These are phyloP conservation scores for Fusarium veterinarium DNA, from an alignment of 2,329 filamentous ascomycete species.

Conservation along the genomic window DNA sequence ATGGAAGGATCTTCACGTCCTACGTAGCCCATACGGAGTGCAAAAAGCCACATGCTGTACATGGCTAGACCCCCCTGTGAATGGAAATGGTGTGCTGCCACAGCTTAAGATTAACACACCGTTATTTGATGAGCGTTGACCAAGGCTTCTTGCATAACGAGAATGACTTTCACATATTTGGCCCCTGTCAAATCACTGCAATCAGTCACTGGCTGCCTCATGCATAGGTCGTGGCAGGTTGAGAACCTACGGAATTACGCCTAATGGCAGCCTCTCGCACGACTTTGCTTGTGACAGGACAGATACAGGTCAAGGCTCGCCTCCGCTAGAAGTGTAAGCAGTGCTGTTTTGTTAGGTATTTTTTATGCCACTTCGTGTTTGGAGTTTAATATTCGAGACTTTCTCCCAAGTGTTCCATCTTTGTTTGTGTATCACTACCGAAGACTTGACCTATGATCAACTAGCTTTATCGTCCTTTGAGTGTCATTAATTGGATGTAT, in stretches of 20 bases:
- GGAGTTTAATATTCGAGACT: not conserved
- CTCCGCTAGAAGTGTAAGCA: not conserved
- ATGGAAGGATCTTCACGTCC: not conserved
- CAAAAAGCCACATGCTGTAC: not conserved
- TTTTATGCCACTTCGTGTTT: not conserved
- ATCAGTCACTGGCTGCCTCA: constrained; percentile 12
- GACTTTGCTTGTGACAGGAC: not conserved
- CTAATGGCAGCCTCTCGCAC: constrained; percentile 7
- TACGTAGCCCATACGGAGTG: not conserved
- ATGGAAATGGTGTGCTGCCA: constrained; percentile 8
- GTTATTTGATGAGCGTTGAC: constrained; percentile 10
- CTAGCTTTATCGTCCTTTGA: not conserved
- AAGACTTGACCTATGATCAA: not conserved
- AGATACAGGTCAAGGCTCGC: not conserved
- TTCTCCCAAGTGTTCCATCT: not conserved
- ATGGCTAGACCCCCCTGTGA: not conserved
- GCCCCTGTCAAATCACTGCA: constrained; percentile 1
- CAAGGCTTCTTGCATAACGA: constrained; percentile 1
- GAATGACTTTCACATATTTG: not conserved
- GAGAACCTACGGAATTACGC: constrained; percentile 8
- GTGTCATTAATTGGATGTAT: not conserved
- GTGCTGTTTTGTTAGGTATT: not conserved
- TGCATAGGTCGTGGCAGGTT: constrained; percentile 28
- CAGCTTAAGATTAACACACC: not conserved
- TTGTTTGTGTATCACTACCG: not conserved